A percentile compares a stretch with the other conserved stretches of the same genome.
phyloP scores from a whole-genome alignment of 2,329 filamentous ascomycete genomes.

The Lomentospora prolificans region DNA sequence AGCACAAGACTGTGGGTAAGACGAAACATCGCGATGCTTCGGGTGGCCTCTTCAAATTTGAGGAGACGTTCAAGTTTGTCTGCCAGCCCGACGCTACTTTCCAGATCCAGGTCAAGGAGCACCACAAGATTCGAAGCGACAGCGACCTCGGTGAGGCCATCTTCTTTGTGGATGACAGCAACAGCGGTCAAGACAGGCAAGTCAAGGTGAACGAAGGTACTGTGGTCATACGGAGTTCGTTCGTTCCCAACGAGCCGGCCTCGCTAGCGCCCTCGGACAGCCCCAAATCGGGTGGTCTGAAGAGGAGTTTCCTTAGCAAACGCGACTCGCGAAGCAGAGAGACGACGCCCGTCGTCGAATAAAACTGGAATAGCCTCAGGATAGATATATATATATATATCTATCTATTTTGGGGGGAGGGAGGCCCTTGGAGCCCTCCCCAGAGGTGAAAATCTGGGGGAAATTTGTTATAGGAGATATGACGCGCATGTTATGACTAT shows the following conservation, averaged over 20 bases:
- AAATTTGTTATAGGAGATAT: background rate
- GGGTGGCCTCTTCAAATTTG: slow-evolving; percentile 55
- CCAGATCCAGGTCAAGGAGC: slow-evolving; percentile 75
- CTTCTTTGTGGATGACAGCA: slow-evolving; percentile 86
- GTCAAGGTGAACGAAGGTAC: slow-evolving; percentile 63
- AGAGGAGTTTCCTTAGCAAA: slow-evolving; percentile 48
- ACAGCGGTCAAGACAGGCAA: slow-evolving; percentile 58
- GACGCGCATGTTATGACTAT: slow-evolving; percentile 1
- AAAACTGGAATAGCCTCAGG: background rate
- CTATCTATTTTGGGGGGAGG: background rate
- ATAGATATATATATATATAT: background rate
- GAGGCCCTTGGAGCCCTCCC: background rate
- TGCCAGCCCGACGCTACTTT: slow-evolving; percentile 80
- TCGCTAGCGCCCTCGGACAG: slow-evolving; percentile 23
- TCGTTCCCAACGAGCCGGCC: slow-evolving; percentile 30
- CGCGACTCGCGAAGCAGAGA: slow-evolving; percentile 34
- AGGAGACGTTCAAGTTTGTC: slow-evolving; percentile 68
- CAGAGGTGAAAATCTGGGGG: background rate
- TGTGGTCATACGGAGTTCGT: slow-evolving; percentile 66
- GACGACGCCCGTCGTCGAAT: slow-evolving; percentile 25
- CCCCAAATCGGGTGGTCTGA: slow-evolving; percentile 32
- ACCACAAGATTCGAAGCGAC: slow-evolving; percentile 75
- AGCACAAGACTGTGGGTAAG: slow-evolving; percentile 76
- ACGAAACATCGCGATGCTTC: slow-evolving; percentile 79
- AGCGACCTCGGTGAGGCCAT: slow-evolving; percentile 73